A percentile compares a stretch with the other conserved stretches of the same genome.
Evolutionary conservation across 306 rosid species (phyloP).

Genomic region (Rosa lucieae): DNA sequence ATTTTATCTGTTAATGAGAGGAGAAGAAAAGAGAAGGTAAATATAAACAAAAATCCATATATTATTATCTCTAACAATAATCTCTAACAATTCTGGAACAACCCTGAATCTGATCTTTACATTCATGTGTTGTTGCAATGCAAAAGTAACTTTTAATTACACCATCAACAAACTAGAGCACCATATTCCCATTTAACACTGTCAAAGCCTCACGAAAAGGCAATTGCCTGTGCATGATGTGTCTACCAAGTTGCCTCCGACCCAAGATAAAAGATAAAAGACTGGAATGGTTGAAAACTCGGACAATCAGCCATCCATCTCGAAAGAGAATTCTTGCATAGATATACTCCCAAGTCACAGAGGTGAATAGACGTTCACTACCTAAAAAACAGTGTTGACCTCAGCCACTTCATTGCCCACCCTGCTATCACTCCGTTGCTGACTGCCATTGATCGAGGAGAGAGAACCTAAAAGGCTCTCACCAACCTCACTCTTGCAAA

Average conservation of each 20-base stretch:
- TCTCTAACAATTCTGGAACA: slow-evolving; percentile 16
- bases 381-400: slow-evolving; percentile 16
- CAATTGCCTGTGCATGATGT: background rate
- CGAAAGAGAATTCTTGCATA: slow-evolving; percentile 3
- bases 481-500: slow-evolving; percentile 82
- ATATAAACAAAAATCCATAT: slow-evolving; percentile 8
- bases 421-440: slow-evolving; percentile 39
- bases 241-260: slow-evolving; percentile 8
- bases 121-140: slow-evolving; percentile 19
- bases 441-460: slow-evolving; percentile 46
- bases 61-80: slow-evolving; percentile 7
- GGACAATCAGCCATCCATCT: slow-evolving; percentile 17
- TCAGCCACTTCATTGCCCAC: slow-evolving; percentile 30
- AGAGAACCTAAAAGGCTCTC: slow-evolving; percentile 42
- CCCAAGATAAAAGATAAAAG: background rate
- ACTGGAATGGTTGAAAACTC: slow-evolving; percentile 10
- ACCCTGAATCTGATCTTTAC: slow-evolving; percentile 15
- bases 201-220: background rate
- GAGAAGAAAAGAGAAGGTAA: background rate
- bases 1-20: too few relatives aligned
- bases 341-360: background rate
- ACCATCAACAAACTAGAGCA: slow-evolving; percentile 15
- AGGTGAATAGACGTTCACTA: background rate
- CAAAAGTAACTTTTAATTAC: slow-evolving; percentile 16
- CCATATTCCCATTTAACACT: slow-evolving; percentile 6